These are phyloP conservation scores for Trichophyton verrucosum DNA, from an alignment of 2,329 filamentous ascomycete species.

Conservation along the genomic window DNA sequence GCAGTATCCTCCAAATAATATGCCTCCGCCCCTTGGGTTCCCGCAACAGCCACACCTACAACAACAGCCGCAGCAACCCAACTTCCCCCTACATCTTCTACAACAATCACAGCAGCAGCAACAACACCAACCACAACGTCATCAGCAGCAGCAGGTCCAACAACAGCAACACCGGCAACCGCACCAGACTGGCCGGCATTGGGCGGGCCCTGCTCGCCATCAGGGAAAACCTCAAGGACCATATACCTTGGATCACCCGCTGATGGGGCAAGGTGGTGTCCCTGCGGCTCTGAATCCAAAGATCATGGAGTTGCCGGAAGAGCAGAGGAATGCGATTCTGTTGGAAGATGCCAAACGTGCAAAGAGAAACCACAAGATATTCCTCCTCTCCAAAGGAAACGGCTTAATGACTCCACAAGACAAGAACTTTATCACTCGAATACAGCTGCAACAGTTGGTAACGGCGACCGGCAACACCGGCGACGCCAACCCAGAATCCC, in stretches of 20 bases:
- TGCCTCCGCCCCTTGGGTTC: slow-evolving; percentile 26
- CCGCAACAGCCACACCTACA: slow-evolving; percentile 27
- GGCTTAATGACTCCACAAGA: slow-evolving; percentile 98
- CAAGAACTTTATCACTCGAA: slow-evolving; percentile 98
- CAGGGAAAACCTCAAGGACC: slow-evolving; percentile 20
- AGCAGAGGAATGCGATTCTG: slow-evolving; percentile 71
- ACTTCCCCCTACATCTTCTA: slow-evolving; percentile 14
- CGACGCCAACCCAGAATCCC: slow-evolving; percentile 66
- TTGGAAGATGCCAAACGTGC: slow-evolving; percentile 88
- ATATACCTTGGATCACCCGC: slow-evolving; percentile 27
- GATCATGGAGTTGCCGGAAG: slow-evolving; percentile 63
- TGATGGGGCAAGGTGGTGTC: slow-evolving; percentile 26
- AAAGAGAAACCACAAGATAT: slow-evolving; percentile 97
- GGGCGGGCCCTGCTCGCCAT: slow-evolving; percentile 17
- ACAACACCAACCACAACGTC: slow-evolving; percentile 34
- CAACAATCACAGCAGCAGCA: slow-evolving; percentile 24
- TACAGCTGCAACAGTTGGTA: slow-evolving; percentile 91
- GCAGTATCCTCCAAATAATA: slow-evolving; percentile 24
- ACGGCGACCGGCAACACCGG: slow-evolving; percentile 79
- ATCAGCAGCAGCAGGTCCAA: slow-evolving; percentile 53
- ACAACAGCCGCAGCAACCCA: slow-evolving; percentile 30
- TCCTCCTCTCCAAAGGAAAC: slow-evolving; percentile 82
- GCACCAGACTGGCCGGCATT: slow-evolving; percentile 30
- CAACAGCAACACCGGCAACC: slow-evolving; percentile 54
- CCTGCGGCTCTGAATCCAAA: slow-evolving; percentile 59